A percentile compares a stretch with the other conserved stretches of the same genome.
Evolutionary conservation across 1,284 basidiomycete species (phyloP).

Genomic region (Austroboletus novae-zelandiae): DNA sequence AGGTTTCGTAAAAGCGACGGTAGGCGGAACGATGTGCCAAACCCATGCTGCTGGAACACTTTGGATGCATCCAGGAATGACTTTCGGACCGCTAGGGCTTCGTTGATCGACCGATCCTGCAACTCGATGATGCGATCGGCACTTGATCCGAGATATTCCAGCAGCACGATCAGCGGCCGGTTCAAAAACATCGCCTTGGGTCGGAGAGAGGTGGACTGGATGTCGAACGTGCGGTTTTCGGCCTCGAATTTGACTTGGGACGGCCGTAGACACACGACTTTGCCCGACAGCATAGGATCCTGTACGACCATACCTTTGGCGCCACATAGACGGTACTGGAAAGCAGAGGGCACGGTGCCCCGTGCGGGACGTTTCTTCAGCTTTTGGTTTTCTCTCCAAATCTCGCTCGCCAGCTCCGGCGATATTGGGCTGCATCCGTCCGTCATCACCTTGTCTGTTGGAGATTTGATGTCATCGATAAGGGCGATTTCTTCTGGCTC

Average conservation of each 20-base stretch:
- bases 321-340: slow-evolving; percentile 42
- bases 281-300: slow-evolving; percentile 37
- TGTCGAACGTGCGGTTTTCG: slow-evolving; percentile 40
- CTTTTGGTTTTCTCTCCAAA: slow-evolving; percentile 33
- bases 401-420: slow-evolving; percentile 27
- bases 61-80: slow-evolving; percentile 29
- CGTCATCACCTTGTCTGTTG: slow-evolving; percentile 35
- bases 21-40: slow-evolving; percentile 45
- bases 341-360: slow-evolving; percentile 32
- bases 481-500: slow-evolving; percentile 29
- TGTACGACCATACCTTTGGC: slow-evolving; percentile 48
- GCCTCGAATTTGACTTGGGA: slow-evolving; percentile 50
- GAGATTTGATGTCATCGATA: slow-evolving; percentile 30
- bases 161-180: slow-evolving; percentile 44
- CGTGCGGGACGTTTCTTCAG: slow-evolving; percentile 18
- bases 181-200: slow-evolving; percentile 42
- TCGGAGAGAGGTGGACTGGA: slow-evolving; percentile 41
- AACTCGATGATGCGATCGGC: slow-evolving; percentile 36
- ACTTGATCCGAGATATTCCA: slow-evolving; percentile 41
- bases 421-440: slow-evolving; percentile 51
- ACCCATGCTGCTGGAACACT: slow-evolving; percentile 39
- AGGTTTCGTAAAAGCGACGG: slow-evolving; percentile 40
- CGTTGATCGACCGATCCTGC: slow-evolving; percentile 38
- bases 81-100: slow-evolving; percentile 30
- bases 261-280: slow-evolving; percentile 39